Base-by-base conservation (phyloP, 345 rosid species). In the Nephelium lappaceum region DNA sequence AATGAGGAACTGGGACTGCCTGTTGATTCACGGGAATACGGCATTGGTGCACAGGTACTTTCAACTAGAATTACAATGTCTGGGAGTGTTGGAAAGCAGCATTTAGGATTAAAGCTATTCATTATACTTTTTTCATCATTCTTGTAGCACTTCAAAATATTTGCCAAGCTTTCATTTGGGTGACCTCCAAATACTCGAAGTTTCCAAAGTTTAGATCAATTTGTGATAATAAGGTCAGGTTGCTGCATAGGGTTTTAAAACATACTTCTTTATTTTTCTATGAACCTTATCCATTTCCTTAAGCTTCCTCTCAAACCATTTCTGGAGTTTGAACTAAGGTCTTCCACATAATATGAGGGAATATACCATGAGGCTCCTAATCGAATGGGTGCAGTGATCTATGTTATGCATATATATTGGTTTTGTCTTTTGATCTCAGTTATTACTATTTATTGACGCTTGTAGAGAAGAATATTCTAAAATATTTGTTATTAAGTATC, bases 31-130 rank as follows among this genome's bases (percentile, higher is more conserved):
- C 88, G 98, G 78, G 98, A 95, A 80, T 95, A 95, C 72, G 98
- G 98, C 70, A 92, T 95, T 64, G 98, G 97, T 47, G 98, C 98
- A 65, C 97, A 93, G 98, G 98, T 95, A 89, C 24, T n/a, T 74
- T n/a, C 47, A 47, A 31, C 41, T 53, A 49, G 55, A 8, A 27
- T 69, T 45, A 11, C 36, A 23, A n/a, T 53, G 4, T 39, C 15
- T 42, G 7, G 53, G 25, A 19, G 25, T 19, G 31, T 68, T 68
- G n/a, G 27, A 41, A 39, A 39, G 18, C 7, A 42, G 27, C 18
- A 42, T 24, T 42, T 60, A 7, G 11, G 12, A 42, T 21, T 49
- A 42, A 42, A 66, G 10, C 45, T 66, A n/a, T 6, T 66, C 11
- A 38, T 36, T 36, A 65, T 66, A 18, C 6, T 3, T 66, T 11